Evolutionary conservation across 192 early-diverging fungal species (phyloP).

Genomic region (Irineochytrium annulatum): DNA sequence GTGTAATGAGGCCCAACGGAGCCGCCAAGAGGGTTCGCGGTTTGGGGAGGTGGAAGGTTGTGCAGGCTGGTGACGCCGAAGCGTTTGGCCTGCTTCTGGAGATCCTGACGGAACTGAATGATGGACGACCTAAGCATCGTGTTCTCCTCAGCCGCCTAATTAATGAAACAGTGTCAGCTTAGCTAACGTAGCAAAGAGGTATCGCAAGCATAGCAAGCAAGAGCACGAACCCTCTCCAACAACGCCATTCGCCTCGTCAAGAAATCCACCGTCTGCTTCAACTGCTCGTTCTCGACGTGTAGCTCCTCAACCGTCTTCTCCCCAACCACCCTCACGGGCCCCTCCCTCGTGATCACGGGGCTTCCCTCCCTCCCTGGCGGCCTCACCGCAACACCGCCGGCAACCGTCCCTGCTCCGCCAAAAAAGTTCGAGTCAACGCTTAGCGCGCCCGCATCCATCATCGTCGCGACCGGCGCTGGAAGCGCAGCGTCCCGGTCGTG

Average conservation of each 20-base stretch:
- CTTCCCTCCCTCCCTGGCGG: too few relatives aligned
- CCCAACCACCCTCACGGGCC: conserved; percentile 2
- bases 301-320: conserved; percentile 64
- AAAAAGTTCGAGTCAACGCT: neutral
- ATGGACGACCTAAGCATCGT: conserved; percentile 58
- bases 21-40: neutral
- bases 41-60: neutral
- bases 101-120: conserved; percentile 65
- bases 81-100: conserved; percentile 37
- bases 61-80: neutral
- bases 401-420: neutral
- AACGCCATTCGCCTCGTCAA: conserved; percentile 48
- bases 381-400: too few relatives aligned
- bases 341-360: too few relatives aligned
- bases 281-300: conserved; percentile 59
- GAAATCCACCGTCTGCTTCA: conserved; percentile 59
- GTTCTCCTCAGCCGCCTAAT: conserved; percentile 56
- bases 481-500: neutral
- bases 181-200: neutral
- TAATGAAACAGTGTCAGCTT: neutral
- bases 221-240: conserved; percentile 50
- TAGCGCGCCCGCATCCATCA: too few relatives aligned
- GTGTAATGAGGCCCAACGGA: neutral
- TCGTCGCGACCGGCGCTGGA: neutral
- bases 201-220: conserved; percentile 1